phyloP scores from a whole-genome alignment of 805 yeast genomes.

The Wickerhamiella azyma region DNA sequence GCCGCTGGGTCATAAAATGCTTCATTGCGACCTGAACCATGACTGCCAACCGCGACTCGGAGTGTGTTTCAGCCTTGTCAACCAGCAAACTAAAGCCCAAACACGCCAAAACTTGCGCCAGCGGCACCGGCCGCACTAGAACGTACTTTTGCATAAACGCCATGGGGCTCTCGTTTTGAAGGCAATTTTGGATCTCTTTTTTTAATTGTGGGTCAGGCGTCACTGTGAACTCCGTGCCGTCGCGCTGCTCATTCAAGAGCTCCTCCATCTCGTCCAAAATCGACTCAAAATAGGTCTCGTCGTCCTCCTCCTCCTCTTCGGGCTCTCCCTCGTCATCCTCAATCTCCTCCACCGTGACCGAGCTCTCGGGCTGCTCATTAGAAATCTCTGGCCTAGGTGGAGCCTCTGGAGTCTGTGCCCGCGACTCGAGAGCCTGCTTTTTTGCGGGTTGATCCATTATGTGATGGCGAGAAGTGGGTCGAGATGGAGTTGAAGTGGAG shows the following conservation, averaged over 20 bases:
- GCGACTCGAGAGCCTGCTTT: slow-evolving; percentile 1
- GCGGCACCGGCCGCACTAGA: slow-evolving; percentile 38
- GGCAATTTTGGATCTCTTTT: slow-evolving; percentile 35
- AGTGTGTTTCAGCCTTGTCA: slow-evolving; percentile 12
- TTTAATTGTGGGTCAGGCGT: slow-evolving; percentile 30
- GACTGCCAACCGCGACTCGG: slow-evolving; percentile 14
- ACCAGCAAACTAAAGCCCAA: slow-evolving; percentile 43
- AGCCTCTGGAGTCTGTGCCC: background rate
- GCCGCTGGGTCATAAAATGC: slow-evolving; percentile 14
- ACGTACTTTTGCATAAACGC: slow-evolving; percentile 47
- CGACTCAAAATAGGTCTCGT: slow-evolving; percentile 14
- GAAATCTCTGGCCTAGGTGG: background rate
- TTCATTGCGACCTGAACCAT: slow-evolving; percentile 18
- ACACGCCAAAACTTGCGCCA: slow-evolving; percentile 41
- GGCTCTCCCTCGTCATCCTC: slow-evolving; percentile 7
- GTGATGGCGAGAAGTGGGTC: background rate
- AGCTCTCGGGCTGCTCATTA: background rate
- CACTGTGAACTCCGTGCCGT: slow-evolving; percentile 12
- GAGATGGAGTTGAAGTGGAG: too few relatives aligned
- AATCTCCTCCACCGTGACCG: slow-evolving; percentile 1
- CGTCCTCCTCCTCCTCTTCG: slow-evolving; percentile 11
- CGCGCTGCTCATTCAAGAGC: slow-evolving; percentile 14
- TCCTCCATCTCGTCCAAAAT: slow-evolving; percentile 19
- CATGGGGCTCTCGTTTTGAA: slow-evolving; percentile 48
- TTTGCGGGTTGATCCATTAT: slow-evolving; percentile 6